These are phyloP conservation scores for Kodamaea anthophila DNA, from an alignment of 1,139 yeast genomes.

Conservation along the genomic window DNA sequence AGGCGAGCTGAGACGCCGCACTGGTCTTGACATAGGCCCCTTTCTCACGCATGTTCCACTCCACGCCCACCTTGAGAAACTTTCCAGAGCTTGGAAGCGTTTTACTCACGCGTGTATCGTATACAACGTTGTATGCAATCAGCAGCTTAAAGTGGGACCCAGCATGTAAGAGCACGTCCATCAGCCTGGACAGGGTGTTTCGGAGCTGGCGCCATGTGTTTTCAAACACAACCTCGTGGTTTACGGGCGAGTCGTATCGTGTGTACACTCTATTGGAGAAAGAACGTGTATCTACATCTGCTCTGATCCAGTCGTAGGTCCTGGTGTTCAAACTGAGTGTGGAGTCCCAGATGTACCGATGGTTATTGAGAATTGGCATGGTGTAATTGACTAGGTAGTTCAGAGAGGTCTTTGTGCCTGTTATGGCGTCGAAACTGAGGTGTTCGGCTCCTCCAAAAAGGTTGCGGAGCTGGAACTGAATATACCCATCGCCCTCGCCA, in stretches of 20 bases:
- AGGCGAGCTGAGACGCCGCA: conserved; percentile 43
- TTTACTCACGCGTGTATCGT: conserved; percentile 53
- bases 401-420: conserved; percentile 75
- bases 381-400: conserved; percentile 61
- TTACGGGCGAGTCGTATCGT: conserved; percentile 18
- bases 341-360: conserved; percentile 50
- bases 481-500: conserved; percentile 91
- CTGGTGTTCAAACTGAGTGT: conserved; percentile 54
- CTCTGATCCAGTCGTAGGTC: conserved; percentile 61
- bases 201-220: conserved; percentile 57
- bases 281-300: conserved; percentile 57
- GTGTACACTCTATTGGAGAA: conserved; percentile 45
- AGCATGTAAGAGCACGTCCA: conserved; percentile 37
- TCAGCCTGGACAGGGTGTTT: conserved; percentile 33
- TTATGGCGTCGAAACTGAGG: conserved; percentile 65
- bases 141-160: conserved; percentile 61
- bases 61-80: conserved; percentile 48
- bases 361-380: conserved; percentile 53
- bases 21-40: conserved; percentile 38
- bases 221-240: conserved; percentile 62
- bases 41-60: conserved; percentile 43
- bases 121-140: conserved; percentile 42
- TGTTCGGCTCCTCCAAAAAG: conserved; percentile 87
- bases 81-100: conserved; percentile 57
- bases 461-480: conserved; percentile 69